Evolutionary conservation across 164 flowering plant species (phyloP), one percentile per base, ranked within the genome.

Genomic region (Macadamia integrifolia): DNA sequence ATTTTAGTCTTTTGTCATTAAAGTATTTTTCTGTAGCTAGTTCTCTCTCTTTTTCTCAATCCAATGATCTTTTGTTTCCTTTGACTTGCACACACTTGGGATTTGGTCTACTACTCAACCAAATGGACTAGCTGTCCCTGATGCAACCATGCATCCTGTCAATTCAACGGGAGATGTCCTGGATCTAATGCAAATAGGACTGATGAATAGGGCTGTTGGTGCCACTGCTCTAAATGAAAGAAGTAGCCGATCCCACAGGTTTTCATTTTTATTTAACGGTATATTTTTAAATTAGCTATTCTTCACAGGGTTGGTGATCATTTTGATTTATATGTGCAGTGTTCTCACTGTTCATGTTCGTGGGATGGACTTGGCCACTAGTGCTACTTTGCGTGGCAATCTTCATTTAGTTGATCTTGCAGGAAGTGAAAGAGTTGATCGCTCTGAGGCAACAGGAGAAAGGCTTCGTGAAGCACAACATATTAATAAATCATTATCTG

Each of bases 401-500:
- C 68, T 66, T 52, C 60, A 55, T 52, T 55, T 66, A 32, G 68
- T 66, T 14, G 68, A 66, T 55, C 60, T 66, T 52, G 72, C 67
- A 23, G 72, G 72, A 28, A 70, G 72, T 64, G 72, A 70, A 43
- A 62, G 72, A 18, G 53, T 70, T 8, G 72, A 29, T 15, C 59
- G 60, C 28, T 53, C 72, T 63, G 72, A 70, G 17, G 67, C 28
- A 13, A 58, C 48, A 14, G 72, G 72, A 13, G 61, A 70, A 3
- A 40, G 72, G 44, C 61, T 69, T 9, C 62, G 76, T 70, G 97
- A 90, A 78, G 93, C 97, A 49, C 93, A 90, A 66, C 85, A 87
- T 66, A 90, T 90, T 66, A 90, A 90, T 68, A 88, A 83, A 73
- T 90, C 93, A 8, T 56, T 90, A 35, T 90, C 96, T 17, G 93